These are phyloP conservation scores for Monilinia aucupariae DNA, from an alignment of 2,329 filamentous ascomycete species.

Conservation along the genomic window DNA sequence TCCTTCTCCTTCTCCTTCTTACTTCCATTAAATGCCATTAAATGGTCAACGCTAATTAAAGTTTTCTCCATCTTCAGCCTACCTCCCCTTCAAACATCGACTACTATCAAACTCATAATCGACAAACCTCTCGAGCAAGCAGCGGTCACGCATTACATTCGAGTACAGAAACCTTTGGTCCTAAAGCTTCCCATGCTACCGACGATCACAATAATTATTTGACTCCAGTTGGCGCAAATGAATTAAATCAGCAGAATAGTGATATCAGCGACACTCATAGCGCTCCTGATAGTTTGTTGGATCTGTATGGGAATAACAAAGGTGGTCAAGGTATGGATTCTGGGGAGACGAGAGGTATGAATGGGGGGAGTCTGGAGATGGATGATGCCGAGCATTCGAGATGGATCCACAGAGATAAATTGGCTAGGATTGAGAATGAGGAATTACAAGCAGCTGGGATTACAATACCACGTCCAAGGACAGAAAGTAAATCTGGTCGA, in stretches of 20 bases:
- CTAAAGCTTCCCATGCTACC: slow-evolving; percentile 17
- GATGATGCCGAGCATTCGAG: slow-evolving; percentile 57
- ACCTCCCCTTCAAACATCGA: slow-evolving; percentile 3
- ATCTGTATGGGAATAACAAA: slow-evolving; percentile 38
- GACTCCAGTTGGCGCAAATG: slow-evolving; percentile 35
- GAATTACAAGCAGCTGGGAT: slow-evolving; percentile 77
- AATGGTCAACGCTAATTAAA: slow-evolving; percentile 12
- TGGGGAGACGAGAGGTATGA: slow-evolving; percentile 25
- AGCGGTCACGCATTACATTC: slow-evolving; percentile 19
- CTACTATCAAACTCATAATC: slow-evolving; percentile 7
- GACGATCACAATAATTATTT: slow-evolving; percentile 31
- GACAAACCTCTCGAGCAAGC: slow-evolving; percentile 22
- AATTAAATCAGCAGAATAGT: slow-evolving; percentile 39
- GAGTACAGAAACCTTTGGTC: slow-evolving; percentile 6
- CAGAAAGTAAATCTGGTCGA: slow-evolving; percentile 45
- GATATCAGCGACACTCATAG: slow-evolving; percentile 40
- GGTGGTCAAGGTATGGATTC: slow-evolving; percentile 30
- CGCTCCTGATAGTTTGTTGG: slow-evolving; percentile 43
- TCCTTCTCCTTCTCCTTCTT: too few relatives aligned
- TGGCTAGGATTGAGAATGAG: slow-evolving; percentile 73
- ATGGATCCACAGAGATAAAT: slow-evolving; percentile 83
- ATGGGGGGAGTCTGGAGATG: slow-evolving; percentile 31
- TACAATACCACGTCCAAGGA: slow-evolving; percentile 48
- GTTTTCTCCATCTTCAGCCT: slow-evolving; percentile 1
- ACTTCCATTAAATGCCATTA: too few relatives aligned